These are phyloP conservation scores for Anthracocystis panici-leucophaei DNA, from an alignment of 1,284 basidiomycete species.

Conservation along the genomic window DNA sequence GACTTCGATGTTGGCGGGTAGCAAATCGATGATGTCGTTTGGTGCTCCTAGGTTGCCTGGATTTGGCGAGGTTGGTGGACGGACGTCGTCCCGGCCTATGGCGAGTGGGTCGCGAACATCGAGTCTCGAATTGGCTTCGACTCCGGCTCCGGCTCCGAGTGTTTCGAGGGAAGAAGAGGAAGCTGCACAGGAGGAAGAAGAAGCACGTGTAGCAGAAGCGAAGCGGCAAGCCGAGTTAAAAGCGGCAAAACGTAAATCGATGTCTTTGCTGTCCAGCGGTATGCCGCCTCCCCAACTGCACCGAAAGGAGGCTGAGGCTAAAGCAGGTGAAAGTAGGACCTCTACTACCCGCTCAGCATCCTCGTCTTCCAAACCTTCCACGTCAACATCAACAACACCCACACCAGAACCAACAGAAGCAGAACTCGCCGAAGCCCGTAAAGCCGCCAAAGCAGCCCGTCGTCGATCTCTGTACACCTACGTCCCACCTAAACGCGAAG, in stretches of 20 bases:
- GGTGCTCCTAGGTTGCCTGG: constrained; percentile 38
- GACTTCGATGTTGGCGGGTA: constrained; percentile 16
- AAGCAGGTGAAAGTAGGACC: background rate
- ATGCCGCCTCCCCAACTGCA: constrained; percentile 36
- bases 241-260: constrained; percentile 40
- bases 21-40: constrained; percentile 40
- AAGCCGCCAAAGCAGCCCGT: constrained; percentile 46
- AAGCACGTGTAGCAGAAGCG: constrained; percentile 28
- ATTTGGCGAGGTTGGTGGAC: constrained; percentile 11
- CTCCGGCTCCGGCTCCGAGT: background rate
- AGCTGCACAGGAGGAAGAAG: constrained; percentile 33
- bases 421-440: constrained; percentile 29
- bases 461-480: constrained; percentile 54
- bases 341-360: background rate
- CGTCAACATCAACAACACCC: background rate
- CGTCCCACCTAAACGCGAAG: constrained; percentile 42
- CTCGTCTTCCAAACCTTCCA: background rate
- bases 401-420: constrained; percentile 8
- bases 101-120: constrained; percentile 12
- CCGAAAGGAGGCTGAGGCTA: constrained; percentile 12
- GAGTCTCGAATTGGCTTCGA: constrained; percentile 16
- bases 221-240: constrained; percentile 41
- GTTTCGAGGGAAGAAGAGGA: constrained; percentile 22
- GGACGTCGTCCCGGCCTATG: constrained; percentile 3
- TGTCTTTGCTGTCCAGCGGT: constrained; percentile 43